Evolutionary conservation across 73 alveolate species (phyloP).

Genomic region (Paramecium sonneborni): DNA sequence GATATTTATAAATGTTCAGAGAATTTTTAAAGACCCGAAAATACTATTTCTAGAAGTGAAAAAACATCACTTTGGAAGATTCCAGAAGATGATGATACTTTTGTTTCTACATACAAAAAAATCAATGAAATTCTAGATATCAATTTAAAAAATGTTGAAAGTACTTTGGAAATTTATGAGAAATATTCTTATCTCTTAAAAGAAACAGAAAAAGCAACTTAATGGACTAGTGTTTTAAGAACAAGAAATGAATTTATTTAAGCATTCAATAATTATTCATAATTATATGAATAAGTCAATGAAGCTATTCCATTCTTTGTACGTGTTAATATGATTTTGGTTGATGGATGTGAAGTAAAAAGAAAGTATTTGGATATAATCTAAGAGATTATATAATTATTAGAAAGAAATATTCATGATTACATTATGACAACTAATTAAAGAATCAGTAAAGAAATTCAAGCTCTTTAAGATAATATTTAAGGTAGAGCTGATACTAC

Average conservation of each 20-base stretch:
- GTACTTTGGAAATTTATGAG: conserved; percentile 78
- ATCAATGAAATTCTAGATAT: conserved; percentile 78
- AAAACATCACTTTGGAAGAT: conserved; percentile 88
- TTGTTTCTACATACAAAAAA: conserved; percentile 69
- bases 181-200: conserved; percentile 80
- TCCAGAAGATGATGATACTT: conserved; percentile 87
- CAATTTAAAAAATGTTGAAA: conserved; percentile 78
- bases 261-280: conserved; percentile 74
- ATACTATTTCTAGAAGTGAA: conserved; percentile 84
- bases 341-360: conserved; percentile 86
- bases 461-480: conserved; percentile 70
- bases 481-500: conserved; percentile 77
- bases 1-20: conserved; percentile 74
- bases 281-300: conserved; percentile 71
- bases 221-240: conserved; percentile 68
- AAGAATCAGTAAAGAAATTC: conserved; percentile 65
- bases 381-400: conserved; percentile 74
- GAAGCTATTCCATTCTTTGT: conserved; percentile 82
- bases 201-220: conserved; percentile 81
- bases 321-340: conserved; percentile 85
- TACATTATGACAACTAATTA: conserved; percentile 68
- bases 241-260: conserved; percentile 75
- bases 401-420: conserved; percentile 69
- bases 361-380: conserved; percentile 73
- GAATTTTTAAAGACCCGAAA: conserved; percentile 90